Base-by-base conservation (phyloP, 345 rosid species). In the Sonneratia alba region DNA sequence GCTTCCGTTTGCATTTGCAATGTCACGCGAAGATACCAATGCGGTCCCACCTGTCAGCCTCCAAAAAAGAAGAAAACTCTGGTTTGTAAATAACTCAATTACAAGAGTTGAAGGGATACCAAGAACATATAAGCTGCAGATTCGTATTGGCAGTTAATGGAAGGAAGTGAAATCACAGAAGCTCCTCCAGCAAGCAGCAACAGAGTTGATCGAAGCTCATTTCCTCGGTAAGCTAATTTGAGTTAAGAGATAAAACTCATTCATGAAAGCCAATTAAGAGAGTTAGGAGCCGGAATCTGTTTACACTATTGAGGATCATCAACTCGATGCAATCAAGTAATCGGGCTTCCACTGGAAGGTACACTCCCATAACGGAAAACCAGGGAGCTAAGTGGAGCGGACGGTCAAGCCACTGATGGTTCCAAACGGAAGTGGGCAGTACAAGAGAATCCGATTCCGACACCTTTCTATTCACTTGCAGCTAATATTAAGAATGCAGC, bases 41-140 rank as follows among this genome's bases (percentile, higher is more conserved):
- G 34, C 27, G 11, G 63, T 61, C 43, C 71, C 75, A 74, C 66
- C 78, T 74, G 68, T 45, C 71, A 66, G 72, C 51, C 80, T 74
- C 80, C 76, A 66, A 66, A 73, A 61, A 18, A 70, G 72, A 22
- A 61, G 37, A 45, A 76, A 75, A 19, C 37, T 21, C 43, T 14
- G 18, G 68, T 36, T 49, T 57, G 78, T 32, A 43, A 63, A 70
- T 21, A 42, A 34, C 43, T 22, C 18, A 5, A 48, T 69, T 32
- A 22, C 14, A 16, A 11, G 56, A 43, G 36, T 16, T 19, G 7
- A 10, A 62, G 37, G 38, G 14, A 27, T 32, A 2, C 16, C 38
- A 27, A 61, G 2, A 14, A 59, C 7, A 11, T n/a, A 59, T 34
- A 34, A 10, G 38, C 18, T 62, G 37, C 38, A 62, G 66, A 34